Evolutionary conservation across 1,284 basidiomycete species (phyloP), one percentile per base, ranked within the genome.

Genomic region (Inonotus obliquus): DNA sequence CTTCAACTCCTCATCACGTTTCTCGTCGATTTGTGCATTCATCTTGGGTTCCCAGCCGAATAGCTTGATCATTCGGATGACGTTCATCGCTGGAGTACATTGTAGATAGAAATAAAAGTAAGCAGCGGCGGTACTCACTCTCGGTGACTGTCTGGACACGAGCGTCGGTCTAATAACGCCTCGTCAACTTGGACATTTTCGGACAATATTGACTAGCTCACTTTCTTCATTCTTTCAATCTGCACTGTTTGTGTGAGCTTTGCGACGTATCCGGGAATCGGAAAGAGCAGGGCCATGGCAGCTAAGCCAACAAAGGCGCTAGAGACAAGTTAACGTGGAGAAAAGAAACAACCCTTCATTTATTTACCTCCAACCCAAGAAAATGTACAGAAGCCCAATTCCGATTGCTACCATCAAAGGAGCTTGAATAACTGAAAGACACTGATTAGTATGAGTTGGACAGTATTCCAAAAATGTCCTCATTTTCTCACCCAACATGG

Each of bases 41-140:
- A 84, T 80, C 65, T 81, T 79, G 19, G 73, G 72, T 68, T 86
- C 85, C 85, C 85, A 87, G 9, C 82, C 87, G 66, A 90, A 89
- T 66, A 89, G 79, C 72, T 89, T 89, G 72, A 86, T 75, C 78
- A 86, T 85, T 27, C 84, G 74, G n/a, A 83, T 65, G 6, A 82
- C 74, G 65, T 73, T 74, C 74, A 78, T 73, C 37, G 69, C 76
- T 73, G 51, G 54, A 4, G 21, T 19, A 35, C 53, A 63, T 45
- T 51, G 38, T 57, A 4, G 41, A 37, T 35, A 60, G 63, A 37
- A 41, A 4, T 21, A 27, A 23, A 17, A 27, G 57, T 37, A 60
- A 65, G 54, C 62, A 61, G 13, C 11, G 21, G 25, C 13, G 25
- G 57, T 54, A 67, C 73, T 65, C 64, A 75, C 76, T 74, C 67